Conservation (phyloP, 306 rosid species). For the Crotalaria pallida region DNA sequence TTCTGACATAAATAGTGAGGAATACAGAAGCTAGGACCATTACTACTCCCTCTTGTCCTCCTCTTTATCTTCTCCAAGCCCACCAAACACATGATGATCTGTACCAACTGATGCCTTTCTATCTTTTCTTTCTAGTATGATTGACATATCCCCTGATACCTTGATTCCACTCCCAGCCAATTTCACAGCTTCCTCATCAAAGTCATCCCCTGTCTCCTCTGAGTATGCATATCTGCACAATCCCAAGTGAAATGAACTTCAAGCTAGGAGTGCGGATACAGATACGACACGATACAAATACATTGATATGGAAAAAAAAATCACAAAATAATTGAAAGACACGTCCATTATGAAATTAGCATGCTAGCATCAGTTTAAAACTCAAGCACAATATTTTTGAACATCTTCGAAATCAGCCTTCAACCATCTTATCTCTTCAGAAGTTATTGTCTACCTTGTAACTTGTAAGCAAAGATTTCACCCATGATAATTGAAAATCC, state of each 20-base stretch:
- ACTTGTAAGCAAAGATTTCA: neutral
- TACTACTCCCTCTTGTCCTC: slow-evolving; percentile 58
- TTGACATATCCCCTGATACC: slow-evolving; percentile 47
- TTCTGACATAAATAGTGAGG: neutral
- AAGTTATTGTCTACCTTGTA: neutral
- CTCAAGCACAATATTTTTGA: neutral
- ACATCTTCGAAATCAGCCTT: neutral
- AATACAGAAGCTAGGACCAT: neutral
- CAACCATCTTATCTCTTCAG: neutral
- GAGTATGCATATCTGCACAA: slow-evolving; percentile 54
- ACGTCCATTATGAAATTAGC: neutral
- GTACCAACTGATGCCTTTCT: slow-evolving; percentile 33
- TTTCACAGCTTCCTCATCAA: slow-evolving; percentile 52
- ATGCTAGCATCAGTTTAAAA: neutral
- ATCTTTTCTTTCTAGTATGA: slow-evolving; percentile 53
- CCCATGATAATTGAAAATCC: neutral
- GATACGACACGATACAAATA: no score
- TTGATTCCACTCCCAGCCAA: slow-evolving; percentile 48
- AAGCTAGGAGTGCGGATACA: neutral
- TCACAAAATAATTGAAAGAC: no score
- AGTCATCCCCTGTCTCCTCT: slow-evolving; percentile 60
- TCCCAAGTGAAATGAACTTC: neutral
- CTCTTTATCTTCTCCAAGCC: slow-evolving; percentile 52
- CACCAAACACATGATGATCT: slow-evolving; percentile 55
- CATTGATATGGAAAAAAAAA: no score